Conservation (phyloP, 1,284 basidiomycete species). For the Marasmius oreades region DNA sequence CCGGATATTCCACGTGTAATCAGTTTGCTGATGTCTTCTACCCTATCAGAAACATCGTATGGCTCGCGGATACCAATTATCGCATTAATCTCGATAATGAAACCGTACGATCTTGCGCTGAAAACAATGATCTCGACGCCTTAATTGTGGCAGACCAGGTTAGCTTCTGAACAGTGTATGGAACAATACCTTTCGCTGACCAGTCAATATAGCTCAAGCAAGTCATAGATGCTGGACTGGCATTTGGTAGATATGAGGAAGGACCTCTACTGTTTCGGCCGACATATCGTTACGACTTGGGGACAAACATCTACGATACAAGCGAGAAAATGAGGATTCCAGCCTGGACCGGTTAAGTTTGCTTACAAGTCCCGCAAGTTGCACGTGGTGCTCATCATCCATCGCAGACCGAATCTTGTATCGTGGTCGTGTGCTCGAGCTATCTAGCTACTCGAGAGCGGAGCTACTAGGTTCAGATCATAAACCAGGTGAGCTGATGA, state of each 20-base stretch:
- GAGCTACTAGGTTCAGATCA: constrained; percentile 92
- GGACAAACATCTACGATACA: constrained; percentile 88
- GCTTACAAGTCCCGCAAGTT: not conserved
- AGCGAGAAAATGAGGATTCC: constrained; percentile 96
- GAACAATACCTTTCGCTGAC: constrained; percentile 9
- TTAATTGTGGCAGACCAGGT: constrained; percentile 87
- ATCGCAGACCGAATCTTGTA: constrained; percentile 85
- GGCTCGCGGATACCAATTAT: constrained; percentile 96
- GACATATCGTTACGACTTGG: constrained; percentile 85
- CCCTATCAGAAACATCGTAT: constrained; percentile 72
- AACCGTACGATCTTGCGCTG: constrained; percentile 65
- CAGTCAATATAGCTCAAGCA: constrained; percentile 52
- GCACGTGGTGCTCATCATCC: constrained; percentile 2
- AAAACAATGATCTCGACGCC: constrained; percentile 63
- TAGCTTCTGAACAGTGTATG: constrained; percentile 16
- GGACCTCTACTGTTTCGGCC: constrained; percentile 86
- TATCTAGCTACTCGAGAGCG: constrained; percentile 67
- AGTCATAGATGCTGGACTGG: constrained; percentile 65
- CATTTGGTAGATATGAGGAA: constrained; percentile 86
- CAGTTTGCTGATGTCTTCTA: constrained; percentile 1
- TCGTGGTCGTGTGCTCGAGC: constrained; percentile 66
- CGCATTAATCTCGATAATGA: constrained; percentile 87
- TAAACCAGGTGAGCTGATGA: constrained; percentile 64
- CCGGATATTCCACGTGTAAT: not conserved
- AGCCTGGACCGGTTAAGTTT: constrained; percentile 85